Percentiles rank a stretch among this genome's conserved stretches.
Conservation (phyloP, 352 stramenopile species). For the Phytopythium montanum region DNA sequence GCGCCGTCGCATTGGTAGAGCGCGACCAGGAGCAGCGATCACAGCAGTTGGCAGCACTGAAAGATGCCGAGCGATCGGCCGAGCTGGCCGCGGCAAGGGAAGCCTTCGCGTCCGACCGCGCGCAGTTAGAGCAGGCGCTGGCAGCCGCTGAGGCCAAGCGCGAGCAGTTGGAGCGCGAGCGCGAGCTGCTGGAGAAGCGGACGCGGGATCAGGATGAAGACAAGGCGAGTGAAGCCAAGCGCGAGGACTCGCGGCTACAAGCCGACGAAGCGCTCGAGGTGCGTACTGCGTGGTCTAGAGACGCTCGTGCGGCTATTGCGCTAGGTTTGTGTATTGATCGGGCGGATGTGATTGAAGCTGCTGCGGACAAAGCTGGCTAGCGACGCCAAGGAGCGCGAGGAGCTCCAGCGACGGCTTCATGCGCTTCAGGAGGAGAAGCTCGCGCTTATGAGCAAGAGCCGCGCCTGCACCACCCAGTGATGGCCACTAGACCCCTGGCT, state of each 20-base stretch:
- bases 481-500: not conserved
- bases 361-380: slow-evolving; percentile 36
- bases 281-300: not conserved
- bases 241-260: not conserved
- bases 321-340: not conserved
- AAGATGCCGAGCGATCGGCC: slow-evolving; percentile 21
- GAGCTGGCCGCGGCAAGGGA: slow-evolving; percentile 15
- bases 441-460: slow-evolving; percentile 52
- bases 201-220: slow-evolving; percentile 9
- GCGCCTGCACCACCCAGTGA: slow-evolving; percentile 49
- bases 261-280: slow-evolving; percentile 4
- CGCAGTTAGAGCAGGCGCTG: slow-evolving; percentile 25
- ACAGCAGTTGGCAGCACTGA: slow-evolving; percentile 19
- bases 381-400: slow-evolving; percentile 51
- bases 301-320: not conserved
- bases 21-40: slow-evolving; percentile 25
- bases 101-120: slow-evolving; percentile 21
- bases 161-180: slow-evolving; percentile 22
- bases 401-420: slow-evolving; percentile 44
- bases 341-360: slow-evolving; percentile 20
- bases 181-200: slow-evolving; percentile 28
- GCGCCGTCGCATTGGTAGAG: not conserved
- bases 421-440: slow-evolving; percentile 57
- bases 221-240: not conserved
- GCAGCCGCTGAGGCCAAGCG: slow-evolving; percentile 23